Evolutionary conservation across 1,284 basidiomycete species (phyloP), one percentile per base, ranked within the genome.

Genomic region (Microbotryum silenes-acaulis): DNA sequence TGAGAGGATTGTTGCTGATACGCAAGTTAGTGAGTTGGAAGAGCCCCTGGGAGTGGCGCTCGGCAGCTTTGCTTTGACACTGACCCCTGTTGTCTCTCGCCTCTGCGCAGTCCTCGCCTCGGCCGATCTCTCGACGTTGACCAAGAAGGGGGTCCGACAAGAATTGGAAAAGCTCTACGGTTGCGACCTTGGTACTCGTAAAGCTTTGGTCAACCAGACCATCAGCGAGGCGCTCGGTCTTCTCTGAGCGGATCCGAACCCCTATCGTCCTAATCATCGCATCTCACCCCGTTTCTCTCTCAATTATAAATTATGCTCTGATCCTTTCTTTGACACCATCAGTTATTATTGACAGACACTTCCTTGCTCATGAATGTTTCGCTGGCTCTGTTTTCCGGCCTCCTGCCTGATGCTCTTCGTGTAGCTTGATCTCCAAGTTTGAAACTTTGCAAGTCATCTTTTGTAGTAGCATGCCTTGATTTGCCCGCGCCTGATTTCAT

Each of bases 121-220:
- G 25, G 89, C 89, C 0, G 90, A 96, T 76, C 79, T 96, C 58
- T 90, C 91, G 72, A 84, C 83, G 23, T 81, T 94, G 60, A 94
- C 91, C 54, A 96, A 96, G 79, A 85, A 91, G 69, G 86, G 86
- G 69, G 86, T 97, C 59, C 82, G 92, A 54, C 81, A 84, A 62
- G 83, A 85, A 72, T 78, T 97, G 55, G 71, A 72, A 57, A 21
- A 9, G 29, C 52, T 57, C 54, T 72, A 72, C 54, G 62, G 63
- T 27, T 57, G 48, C 44, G 61, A 60, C 55, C 57, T 69, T 2
- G 64, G 65, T 8, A 60, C 62, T 2, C 37, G 65, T 51, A 71
- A 71, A 55, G 55, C 55, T 27, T 62, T 71, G 51, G 68, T 72
- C 44, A 72, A 72, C 54, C 49, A 59, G 31, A 63, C 62, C 12